Base-by-base conservation (phyloP, 306 rosid species). In the Begonia peltatifolia region DNA sequence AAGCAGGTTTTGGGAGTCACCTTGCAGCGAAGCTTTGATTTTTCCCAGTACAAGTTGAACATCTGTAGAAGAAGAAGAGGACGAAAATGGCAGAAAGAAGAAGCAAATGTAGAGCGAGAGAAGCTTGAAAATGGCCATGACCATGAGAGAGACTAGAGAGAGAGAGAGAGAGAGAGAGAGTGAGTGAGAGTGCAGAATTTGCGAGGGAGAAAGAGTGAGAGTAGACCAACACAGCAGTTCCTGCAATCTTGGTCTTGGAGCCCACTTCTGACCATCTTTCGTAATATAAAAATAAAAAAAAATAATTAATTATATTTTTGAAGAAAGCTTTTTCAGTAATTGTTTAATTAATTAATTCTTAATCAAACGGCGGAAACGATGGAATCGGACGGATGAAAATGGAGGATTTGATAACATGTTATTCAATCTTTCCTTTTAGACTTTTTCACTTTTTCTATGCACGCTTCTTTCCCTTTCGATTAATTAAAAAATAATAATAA, bases 1-100 rank as follows among this genome's bases (percentile, higher is more conserved):
- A 22, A 92, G 74, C 9, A 92, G 70, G 69, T 77, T 81, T 12
- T 81, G 84, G 10, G 78, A 0, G 71, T 62, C 75, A 11, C 94
- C 96, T 75, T 87, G 87, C 12, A 87, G 71, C 46, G 79, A 75
- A 66, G 87, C 66, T 73, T 63, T 87, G 84, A 92, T 81, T 62
- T 71, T 76, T 53, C 60, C 65, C 69, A 87, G 35, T 18, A 92
- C 76, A 61, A 92, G 96, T n/a, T 70, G 72, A 57, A 74, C 83
- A 67, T 92, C 94, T 18, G 78, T 65, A 49, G 38, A 30, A 30
- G 38, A 30, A 30, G 38, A 5, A 30, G 38, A 30, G 8, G 9
- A 30, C 38, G 36, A 30, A 30, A 30, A 30, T 30, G 38, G 38
- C 65, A 48, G 67, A 66, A 70, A 42, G 52, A 60, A 47, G 52